These are phyloP conservation scores for Erucastrum elatum DNA, from an alignment of 345 rosid genomes.

Conservation along the genomic window DNA sequence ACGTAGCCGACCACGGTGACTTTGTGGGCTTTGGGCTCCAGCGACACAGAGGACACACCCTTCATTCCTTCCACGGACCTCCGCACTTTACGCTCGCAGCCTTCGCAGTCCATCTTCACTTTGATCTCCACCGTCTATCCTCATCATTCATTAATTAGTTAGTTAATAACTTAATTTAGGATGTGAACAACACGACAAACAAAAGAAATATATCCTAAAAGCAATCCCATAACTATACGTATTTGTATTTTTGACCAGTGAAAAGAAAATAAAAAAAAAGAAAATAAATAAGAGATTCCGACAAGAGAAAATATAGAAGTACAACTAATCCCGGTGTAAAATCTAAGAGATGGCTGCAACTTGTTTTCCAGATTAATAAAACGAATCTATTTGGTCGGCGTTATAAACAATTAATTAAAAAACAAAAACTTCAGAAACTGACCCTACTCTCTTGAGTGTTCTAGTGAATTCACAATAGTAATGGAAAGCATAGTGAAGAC, in stretches of 20 bases:
- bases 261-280: background rate
- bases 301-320: background rate
- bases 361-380: background rate
- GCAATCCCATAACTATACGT: background rate
- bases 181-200: constrained; percentile 9
- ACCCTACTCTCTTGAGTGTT: too few species aligned
- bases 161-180: background rate
- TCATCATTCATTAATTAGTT: background rate
- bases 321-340: constrained; percentile 32
- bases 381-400: constrained; percentile 34
- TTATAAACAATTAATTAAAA: background rate
- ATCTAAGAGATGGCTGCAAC: constrained; percentile 32
- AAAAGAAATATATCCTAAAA: background rate
- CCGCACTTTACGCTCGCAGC: constrained; percentile 89
- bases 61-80: constrained; percentile 86
- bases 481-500: background rate
- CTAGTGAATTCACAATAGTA: too few species aligned
- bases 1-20: constrained; percentile 91
- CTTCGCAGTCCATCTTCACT: constrained; percentile 92
- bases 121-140: constrained; percentile 84
- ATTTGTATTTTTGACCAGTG: background rate
- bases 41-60: constrained; percentile 75
- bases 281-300: background rate
- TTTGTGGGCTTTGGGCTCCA: constrained; percentile 81
- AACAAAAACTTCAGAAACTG: background rate